A percentile compares a stretch with the other conserved stretches of the same genome.
phyloP scores from a whole-genome alignment of 2,329 filamentous ascomycete genomes.

The Colletotrichum theobromicola region DNA sequence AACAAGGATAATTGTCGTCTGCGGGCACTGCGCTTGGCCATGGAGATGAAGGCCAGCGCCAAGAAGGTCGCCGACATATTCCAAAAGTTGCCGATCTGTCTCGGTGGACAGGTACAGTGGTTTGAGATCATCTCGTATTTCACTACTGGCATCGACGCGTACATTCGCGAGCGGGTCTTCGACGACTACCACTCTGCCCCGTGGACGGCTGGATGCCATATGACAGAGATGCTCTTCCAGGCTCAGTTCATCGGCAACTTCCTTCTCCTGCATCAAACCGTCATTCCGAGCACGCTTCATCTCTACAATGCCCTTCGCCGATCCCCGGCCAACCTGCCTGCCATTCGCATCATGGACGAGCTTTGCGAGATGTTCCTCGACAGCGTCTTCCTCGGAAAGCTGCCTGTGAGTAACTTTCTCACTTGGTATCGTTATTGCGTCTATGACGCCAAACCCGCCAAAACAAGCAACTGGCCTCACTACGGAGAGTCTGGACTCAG shows the following conservation, averaged over 20 bases:
- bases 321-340: fast-evolving
- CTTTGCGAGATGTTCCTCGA: not conserved
- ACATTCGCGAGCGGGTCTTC: not conserved
- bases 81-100: not conserved
- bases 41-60: not conserved
- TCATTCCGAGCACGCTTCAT: not conserved
- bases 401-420: not conserved
- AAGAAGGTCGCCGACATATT: not conserved
- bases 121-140: not conserved
- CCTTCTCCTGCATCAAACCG: not conserved
- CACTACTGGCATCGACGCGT: not conserved
- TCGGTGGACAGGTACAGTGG: not conserved
- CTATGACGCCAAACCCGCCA: not conserved
- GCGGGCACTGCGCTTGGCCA: not conserved
- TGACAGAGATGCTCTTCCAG: not conserved
- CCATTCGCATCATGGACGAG: not conserved
- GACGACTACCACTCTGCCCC: not conserved
- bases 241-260: not conserved
- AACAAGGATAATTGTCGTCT: not conserved
- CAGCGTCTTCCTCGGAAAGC: not conserved
- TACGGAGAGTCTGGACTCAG: not conserved
- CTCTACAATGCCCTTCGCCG: not conserved
- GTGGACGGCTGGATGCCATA: not conserved
- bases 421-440: not conserved
- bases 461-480: too few species aligned